Percentiles rank a stretch among this genome's conserved stretches.
Conservation (phyloP, 1,139 yeast genomes). For the Pichia inconspicua region DNA sequence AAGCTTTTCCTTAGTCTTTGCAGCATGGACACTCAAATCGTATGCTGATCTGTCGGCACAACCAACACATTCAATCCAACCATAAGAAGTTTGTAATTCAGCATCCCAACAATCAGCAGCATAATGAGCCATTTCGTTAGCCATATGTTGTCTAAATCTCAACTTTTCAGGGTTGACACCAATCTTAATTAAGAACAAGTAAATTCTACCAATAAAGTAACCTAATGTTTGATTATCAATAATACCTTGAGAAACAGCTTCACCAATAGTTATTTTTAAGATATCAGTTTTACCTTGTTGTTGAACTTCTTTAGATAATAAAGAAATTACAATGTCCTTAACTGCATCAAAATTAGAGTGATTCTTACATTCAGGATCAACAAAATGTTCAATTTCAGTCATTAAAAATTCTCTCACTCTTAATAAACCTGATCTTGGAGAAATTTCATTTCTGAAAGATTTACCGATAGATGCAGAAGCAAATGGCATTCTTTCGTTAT, state of each 20-base stretch:
- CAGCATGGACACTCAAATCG: conserved; percentile 91
- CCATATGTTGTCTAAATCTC: conserved; percentile 98
- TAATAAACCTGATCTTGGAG: conserved; percentile 94
- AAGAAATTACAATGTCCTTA: conserved; percentile 60
- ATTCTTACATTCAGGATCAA: conserved; percentile 80
- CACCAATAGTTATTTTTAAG: conserved; percentile 64
- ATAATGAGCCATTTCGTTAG: conserved; percentile 99
- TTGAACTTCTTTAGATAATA: conserved; percentile 83
- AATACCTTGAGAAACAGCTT: conserved; percentile 81
- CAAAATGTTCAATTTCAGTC: conserved; percentile 99
- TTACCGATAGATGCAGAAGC: conserved; percentile 98
- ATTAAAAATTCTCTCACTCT: conserved; percentile 97
- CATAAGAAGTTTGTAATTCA: conserved; percentile 88
- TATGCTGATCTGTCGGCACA: conserved; percentile 99
- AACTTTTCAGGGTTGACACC: conserved; percentile 81
- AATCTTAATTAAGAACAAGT: conserved; percentile 71
- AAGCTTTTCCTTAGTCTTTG: conserved; percentile 88
- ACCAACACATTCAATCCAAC: conserved; percentile 99
- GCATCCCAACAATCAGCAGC: conserved; percentile 99
- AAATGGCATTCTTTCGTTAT: conserved; percentile 96
- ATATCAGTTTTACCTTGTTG: conserved; percentile 73
- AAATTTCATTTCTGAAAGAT: conserved; percentile 96
- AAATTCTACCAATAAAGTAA: conserved; percentile 91
- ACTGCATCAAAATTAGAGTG: conserved; percentile 78
- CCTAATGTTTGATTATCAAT: conserved; percentile 97